Evolutionary conservation across 768 basidiomycete genomes (phyloP), one percentile per base, ranked within the genome.

Genomic region (Mycena maculata): DNA sequence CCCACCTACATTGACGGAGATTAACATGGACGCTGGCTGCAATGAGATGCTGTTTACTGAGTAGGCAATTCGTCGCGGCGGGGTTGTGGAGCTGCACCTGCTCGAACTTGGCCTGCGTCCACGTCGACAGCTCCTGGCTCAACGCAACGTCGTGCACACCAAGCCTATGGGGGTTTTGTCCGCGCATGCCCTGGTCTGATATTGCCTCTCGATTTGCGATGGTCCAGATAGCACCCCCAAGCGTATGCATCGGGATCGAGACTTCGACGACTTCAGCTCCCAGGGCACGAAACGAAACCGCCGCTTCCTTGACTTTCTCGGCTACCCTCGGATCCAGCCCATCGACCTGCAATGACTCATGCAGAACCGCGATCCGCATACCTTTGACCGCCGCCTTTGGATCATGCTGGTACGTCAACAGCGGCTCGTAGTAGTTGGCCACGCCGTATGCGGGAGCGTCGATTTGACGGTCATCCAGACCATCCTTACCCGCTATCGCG

Each of bases 401-500:
- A 13, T 74, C 72, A 0, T 71, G 60, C 9, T 73, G 56, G 55
- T 81, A 80, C n/a, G 76, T 67, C 6, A 82, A 78, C 22, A 82
- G 67, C 16, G 79, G 70, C 8, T 70, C 70, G 11, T 80, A 78
- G n/a, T 71, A 71, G 58, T 71, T 49, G 25, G 60, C 20, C 27
- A 33, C 50, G 31, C 65, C 62, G n/a, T 64, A 38, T 15, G 54
- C 65, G 2, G 69, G 69, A 4, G 69, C 69, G n/a, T 71, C 65
- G 15, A 63, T 60, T 28, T 71, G 69, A 20, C 84, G 78, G 55
- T 84, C 82, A 69, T 85, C 84, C 27, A 83, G 72, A 4, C 78
- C 79, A 66, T 85, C 84, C 22, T 78, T 79, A 13, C 83, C 84
- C 1, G 84, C 83, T 48, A 83, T 82, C 27, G 76, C 83, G 54